A percentile compares a stretch with the other conserved stretches of the same genome.
phyloP scores from a whole-genome alignment of 306 rosid genomes.

The Corylus americana region DNA sequence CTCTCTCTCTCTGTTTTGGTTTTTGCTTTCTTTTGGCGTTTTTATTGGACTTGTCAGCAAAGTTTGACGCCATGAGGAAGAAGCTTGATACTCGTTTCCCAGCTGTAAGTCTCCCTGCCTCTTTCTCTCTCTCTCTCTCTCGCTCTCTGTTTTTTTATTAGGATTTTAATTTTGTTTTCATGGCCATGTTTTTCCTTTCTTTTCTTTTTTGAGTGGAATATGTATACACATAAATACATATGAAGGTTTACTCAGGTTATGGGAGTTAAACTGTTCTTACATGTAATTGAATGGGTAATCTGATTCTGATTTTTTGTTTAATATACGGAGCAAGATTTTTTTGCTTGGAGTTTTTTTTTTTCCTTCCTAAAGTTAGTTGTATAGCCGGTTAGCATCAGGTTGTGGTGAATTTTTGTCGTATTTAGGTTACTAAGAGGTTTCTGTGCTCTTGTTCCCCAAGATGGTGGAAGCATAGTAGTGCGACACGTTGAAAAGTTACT shows the following conservation, averaged over 20 bases:
- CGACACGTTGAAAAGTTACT: too few relatives aligned
- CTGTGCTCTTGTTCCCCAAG: background rate
- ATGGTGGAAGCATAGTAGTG: background rate
- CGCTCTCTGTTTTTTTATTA: background rate
- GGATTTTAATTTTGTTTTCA: background rate
- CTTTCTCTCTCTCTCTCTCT: background rate
- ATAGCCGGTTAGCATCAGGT: background rate
- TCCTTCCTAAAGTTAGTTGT: background rate
- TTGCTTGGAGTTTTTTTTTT: background rate
- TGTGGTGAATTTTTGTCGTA: background rate
- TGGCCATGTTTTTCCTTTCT: background rate
- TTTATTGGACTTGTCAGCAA: background rate
- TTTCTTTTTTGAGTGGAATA: background rate
- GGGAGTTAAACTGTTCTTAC: background rate
- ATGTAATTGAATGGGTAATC: background rate
- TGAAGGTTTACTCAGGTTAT: background rate
- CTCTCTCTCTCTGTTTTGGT: background rate
- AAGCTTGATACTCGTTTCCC: constrained; percentile 82
- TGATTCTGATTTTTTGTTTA: background rate
- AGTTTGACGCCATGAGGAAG: constrained; percentile 52
- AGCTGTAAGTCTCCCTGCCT: constrained; percentile 43
- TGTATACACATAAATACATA: background rate
- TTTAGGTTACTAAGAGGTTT: background rate
- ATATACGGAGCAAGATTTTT: background rate
- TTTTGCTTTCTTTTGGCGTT: background rate